Conservation (phyloP, 371 early-diverging fungal species). For the Conidiobolus incongruus region DNA sequence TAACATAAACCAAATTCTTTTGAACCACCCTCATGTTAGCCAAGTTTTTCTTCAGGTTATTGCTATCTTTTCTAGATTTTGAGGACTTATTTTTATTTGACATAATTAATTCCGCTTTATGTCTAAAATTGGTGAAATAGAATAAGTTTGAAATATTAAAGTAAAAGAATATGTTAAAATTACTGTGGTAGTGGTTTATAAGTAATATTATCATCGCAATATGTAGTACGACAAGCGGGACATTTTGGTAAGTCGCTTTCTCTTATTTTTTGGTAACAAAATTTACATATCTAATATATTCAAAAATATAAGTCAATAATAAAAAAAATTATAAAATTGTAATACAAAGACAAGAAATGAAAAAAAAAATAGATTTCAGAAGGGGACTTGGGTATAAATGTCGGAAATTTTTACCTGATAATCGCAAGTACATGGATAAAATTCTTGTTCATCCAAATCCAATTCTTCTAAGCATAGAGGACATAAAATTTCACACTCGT, state of each 20-base stretch:
- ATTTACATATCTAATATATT: conserved; percentile 73
- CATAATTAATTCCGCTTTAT: conserved; percentile 25
- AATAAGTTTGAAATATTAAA: neutral
- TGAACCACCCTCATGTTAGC: conserved; percentile 83
- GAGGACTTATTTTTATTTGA: conserved; percentile 71
- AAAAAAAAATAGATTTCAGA: too few relatives aligned
- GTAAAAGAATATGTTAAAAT: neutral
- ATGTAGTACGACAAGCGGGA: conserved; percentile 74
- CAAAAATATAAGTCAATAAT: neutral
- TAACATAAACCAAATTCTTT: conserved; percentile 86
- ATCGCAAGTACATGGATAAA: conserved; percentile 89
- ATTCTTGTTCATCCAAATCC: conserved; percentile 79
- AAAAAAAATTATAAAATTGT: too few relatives aligned
- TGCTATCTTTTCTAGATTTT: conserved; percentile 66
- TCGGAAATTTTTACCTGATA: conserved; percentile 72
- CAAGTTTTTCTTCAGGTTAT: conserved; percentile 65
- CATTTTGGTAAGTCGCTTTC: conserved; percentile 78
- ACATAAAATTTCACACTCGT: conserved; percentile 73
- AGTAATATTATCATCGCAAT: conserved; percentile 68
- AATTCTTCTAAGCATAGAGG: conserved; percentile 96
- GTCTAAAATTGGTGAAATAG: too few relatives aligned
- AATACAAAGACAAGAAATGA: too few relatives aligned
- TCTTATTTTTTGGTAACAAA: conserved; percentile 95
- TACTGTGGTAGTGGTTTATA: conserved; percentile 32
- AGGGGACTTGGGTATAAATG: too few relatives aligned